phyloP scores from a whole-genome alignment of 2,329 filamentous ascomycete species.

The Xylaria polymorpha region DNA sequence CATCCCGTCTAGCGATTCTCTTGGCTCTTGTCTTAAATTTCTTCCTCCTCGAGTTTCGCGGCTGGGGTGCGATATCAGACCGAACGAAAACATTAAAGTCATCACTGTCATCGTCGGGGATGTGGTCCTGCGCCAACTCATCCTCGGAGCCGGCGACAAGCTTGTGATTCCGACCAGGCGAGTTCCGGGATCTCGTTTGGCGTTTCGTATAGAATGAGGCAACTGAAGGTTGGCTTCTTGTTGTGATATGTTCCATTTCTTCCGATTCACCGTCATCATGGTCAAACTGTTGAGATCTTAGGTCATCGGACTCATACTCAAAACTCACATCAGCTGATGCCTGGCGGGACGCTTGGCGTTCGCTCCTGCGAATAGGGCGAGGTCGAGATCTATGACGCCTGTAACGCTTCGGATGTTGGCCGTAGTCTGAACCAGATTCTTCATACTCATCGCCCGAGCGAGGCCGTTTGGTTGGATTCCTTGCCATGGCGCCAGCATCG shows the following conservation, averaged over 20 bases:
- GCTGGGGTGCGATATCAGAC: constrained; percentile 47
- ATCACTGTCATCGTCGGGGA: constrained; percentile 39
- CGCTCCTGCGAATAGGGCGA: constrained; percentile 34
- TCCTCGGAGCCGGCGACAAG: constrained; percentile 46
- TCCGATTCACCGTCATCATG: constrained; percentile 32
- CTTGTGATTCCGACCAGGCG: constrained; percentile 11
- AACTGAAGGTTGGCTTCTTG: constrained; percentile 16
- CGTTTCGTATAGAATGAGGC: constrained; percentile 23
- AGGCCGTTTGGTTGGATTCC: constrained; percentile 32
- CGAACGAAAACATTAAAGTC: constrained; percentile 36
- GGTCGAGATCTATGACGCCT: constrained; percentile 6
- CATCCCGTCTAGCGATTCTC: constrained; percentile 39
- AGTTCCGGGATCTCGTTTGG: constrained; percentile 40
- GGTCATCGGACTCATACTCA: constrained; percentile 22
- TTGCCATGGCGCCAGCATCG: constrained; percentile 24
- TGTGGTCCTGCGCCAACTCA: constrained; percentile 46
- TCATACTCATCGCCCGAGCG: constrained; percentile 44
- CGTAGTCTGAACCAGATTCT: constrained; percentile 40
- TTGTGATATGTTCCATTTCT: background rate
- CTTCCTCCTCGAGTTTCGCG: constrained; percentile 40
- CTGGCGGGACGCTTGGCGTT: constrained; percentile 38
- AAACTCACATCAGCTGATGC: constrained; percentile 18
- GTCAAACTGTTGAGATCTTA: constrained; percentile 6
- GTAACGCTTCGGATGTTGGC: constrained; percentile 29
- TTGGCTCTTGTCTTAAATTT: constrained; percentile 28